Base-by-base conservation (phyloP, 2,329 filamentous ascomycete species). In the Arthroderma sp. region DNA sequence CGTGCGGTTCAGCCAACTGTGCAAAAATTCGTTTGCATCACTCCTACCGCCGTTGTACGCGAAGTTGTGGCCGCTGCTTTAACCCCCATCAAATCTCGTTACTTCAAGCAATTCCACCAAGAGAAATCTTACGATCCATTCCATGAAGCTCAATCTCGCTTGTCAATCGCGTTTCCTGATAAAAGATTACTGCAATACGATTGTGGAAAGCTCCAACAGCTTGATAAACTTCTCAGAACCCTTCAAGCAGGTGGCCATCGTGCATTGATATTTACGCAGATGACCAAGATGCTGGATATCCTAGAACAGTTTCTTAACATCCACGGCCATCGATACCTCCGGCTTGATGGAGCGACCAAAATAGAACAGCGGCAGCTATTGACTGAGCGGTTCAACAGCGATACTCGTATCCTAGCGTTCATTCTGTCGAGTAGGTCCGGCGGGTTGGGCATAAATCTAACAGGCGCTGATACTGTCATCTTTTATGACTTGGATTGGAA, bases 401-500 rank as follows among this genome's bases (percentile, higher is more conserved):
- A 98, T 63, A 77, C 80, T 1, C 83, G 88, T 40, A 96, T 98
- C 49, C 73, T 94, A 9, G 89, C 83, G 51, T 98, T 98, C 68
- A 98, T 98, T 55, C 69, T 98, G 4, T 96, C 89, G 0, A 94
- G 87, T 41, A 80, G 91, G 46, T 95, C 91, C 0, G 91, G 91
- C 53, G 91, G 91, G 45, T 72, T 98, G 1, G 91, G 91, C 46
- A 94, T 98, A 68, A 98, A 98, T 56, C 72, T 98, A 37, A 96
- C 89, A 0, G 91, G 91, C 40, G 91, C 91, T 4, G 91, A 96
- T 62, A 94, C 88, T 0, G 91, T 98, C 56, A 95, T 98, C 53
- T 98, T 98, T 64, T 98, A 96, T 65, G 91, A 98, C 58, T 80
- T 96, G 48, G 91, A 98, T 61, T 98, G 93, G 93, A 98, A 98